A percentile compares a stretch with the other conserved stretches of the same genome.
These are phyloP conservation scores for Colletotrichum australisinense DNA, from an alignment of 2,329 filamentous ascomycete genomes.

Conservation along the genomic window DNA sequence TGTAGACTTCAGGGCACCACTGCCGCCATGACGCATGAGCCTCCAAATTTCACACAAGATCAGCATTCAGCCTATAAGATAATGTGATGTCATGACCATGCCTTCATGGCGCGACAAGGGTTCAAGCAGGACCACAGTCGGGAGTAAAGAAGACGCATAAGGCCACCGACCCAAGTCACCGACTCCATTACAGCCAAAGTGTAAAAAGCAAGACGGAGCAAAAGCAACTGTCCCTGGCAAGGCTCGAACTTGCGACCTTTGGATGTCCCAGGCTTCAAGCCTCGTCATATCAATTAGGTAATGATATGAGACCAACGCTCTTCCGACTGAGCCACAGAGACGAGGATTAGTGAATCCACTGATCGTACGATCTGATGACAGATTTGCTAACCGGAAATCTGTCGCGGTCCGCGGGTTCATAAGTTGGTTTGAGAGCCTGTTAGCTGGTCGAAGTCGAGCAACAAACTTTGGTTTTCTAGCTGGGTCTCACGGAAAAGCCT, in stretches of 20 bases:
- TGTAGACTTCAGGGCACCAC: conserved; percentile 22
- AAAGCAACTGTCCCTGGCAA: conserved; percentile 26
- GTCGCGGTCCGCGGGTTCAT: not conserved
- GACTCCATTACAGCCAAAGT: not conserved
- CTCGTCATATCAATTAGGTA: conserved; percentile 15
- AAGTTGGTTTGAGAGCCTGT: not conserved
- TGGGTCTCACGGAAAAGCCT: not conserved
- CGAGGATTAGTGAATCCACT: rapidly evolving
- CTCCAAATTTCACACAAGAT: not conserved
- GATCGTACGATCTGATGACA: rapidly evolving
- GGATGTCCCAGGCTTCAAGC: conserved; percentile 16
- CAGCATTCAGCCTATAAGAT: not conserved
- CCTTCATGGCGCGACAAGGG: not conserved
- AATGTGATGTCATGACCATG: not conserved
- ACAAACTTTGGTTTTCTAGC: too few relatives aligned
- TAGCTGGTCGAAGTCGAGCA: not conserved
- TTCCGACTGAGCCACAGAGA: conserved; percentile 34
- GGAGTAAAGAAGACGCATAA: not conserved
- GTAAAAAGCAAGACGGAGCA: not conserved
- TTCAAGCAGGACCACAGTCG: too few relatives aligned
- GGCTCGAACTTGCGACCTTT: conserved; percentile 36
- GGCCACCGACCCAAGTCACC: not conserved
- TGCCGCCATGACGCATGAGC: conserved; percentile 12
- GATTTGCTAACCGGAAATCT: not conserved
- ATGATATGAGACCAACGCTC: conserved; percentile 35